Base-by-base conservation (phyloP, 129 eudicot genomes). In the Scalesia atractyloides region DNA sequence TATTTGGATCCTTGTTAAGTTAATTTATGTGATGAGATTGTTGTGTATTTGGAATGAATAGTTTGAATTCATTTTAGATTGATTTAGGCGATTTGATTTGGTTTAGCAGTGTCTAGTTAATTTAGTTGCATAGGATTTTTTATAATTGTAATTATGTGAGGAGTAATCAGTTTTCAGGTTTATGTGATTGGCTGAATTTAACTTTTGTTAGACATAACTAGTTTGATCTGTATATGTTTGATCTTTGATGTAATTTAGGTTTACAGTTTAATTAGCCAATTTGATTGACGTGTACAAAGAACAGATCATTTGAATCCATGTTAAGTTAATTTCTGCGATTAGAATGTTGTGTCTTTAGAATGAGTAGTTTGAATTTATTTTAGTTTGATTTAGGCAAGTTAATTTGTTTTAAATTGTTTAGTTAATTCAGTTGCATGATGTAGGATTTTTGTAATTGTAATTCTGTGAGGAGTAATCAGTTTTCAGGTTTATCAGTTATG, bases 201-300 rank as follows among this genome's bases (percentile, higher is more conserved):
- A 53, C 66, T 41, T 64, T 17, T 22, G 33, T 74, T 34, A 9
- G 41, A 15, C 43, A 7, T 53, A 11, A 54, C 19, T 16, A 7
- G 19, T 53, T 75, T 41, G 36, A 76, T 24, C 33, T 47, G 58
- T 56, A 13, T 76, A 1, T 69, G 36, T 56, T 57, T 76, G 75
- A 33, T 60, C 48, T 18, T 34, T 47, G 43, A 59, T 76, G 61
- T 47, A 34, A 68, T 43, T 64, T 54, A 67, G 49, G 67, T 44
- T 44, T 56, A 56, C 14, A 52, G 13, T 49, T 67, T 76, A 68
- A 44, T 47, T 16, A 16, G 48, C 61, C 5, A 43, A 33, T 63
- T 50, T 50, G 62, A 73, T 34, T 34, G 50, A 3, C 44, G 17
- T 70, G 36, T 39, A 36, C 41, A 60, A 11, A 19, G 0, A 39